Evolutionary conservation across 2,329 filamentous ascomycete genomes (phyloP).

Genomic region (Beauveria sp.): DNA sequence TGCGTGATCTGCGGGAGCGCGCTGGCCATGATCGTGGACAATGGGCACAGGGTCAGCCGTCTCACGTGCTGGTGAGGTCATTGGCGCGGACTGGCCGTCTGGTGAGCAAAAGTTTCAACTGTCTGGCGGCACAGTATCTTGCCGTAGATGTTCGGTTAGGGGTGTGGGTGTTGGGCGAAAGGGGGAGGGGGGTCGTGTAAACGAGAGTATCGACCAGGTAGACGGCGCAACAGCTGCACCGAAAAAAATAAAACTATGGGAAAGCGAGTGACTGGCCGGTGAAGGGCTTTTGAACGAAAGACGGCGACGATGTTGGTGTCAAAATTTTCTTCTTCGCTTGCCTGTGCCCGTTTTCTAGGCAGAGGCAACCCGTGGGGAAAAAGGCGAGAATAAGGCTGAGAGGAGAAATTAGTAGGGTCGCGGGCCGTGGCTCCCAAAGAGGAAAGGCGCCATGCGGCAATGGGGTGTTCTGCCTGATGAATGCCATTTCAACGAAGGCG

Average conservation of each 20-base stretch:
- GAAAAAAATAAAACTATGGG: neutral
- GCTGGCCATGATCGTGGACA: neutral
- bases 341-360: too few species aligned
- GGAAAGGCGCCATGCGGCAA: neutral
- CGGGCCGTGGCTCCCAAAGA: neutral
- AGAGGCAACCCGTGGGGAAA: neutral
- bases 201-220: neutral
- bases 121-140: too few species aligned
- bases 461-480: neutral
- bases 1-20: neutral
- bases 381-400: neutral
- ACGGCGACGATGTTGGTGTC: neutral
- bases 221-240: neutral
- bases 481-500: too few species aligned
- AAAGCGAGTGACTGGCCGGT: slow-evolving; percentile 5
- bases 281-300: neutral
- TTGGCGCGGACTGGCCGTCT: neutral
- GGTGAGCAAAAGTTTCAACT: too few species aligned
- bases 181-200: neutral
- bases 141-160: neutral
- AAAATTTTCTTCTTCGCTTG: neutral
- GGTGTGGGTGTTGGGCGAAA: neutral
- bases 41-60: neutral
- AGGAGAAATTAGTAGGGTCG: neutral
- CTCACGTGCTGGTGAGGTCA: neutral